A percentile compares a stretch with the other conserved stretches of the same genome.
phyloP scores from a whole-genome alignment of 2,329 filamentous ascomycete genomes.

The Trichoderma sp. region DNA sequence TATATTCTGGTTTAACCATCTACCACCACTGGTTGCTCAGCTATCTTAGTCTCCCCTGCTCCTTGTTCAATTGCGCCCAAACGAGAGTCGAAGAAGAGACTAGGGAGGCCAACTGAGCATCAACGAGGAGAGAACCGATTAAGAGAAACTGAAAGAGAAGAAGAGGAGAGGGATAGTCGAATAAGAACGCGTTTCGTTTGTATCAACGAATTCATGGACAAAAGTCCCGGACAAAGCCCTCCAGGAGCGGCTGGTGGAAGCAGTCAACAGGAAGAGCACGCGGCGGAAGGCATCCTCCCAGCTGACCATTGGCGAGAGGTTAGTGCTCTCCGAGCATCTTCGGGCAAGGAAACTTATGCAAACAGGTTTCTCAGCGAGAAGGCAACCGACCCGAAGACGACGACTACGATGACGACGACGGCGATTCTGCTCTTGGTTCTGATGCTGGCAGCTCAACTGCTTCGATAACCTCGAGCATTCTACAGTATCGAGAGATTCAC shows the following conservation, averaged over 20 bases:
- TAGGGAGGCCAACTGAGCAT: background rate
- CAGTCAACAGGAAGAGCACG: background rate
- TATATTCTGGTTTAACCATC: background rate
- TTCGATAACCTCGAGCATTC: constrained; percentile 35
- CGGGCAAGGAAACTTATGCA: background rate
- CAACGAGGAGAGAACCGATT: background rate
- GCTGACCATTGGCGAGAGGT: constrained; percentile 19
- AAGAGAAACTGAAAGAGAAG: background rate
- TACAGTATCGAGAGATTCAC: constrained; percentile 34
- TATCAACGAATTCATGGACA: background rate
- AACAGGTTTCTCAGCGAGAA: constrained; percentile 6
- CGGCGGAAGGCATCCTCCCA: constrained; percentile 13
- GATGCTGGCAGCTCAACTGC: constrained; percentile 30
- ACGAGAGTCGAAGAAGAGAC: background rate
- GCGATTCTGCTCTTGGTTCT: constrained; percentile 28
- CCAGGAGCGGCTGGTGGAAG: background rate
- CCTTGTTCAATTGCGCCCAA: background rate
- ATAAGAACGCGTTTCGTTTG: background rate
- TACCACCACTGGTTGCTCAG: background rate
- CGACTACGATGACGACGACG: constrained; percentile 25
- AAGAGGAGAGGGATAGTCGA: background rate
- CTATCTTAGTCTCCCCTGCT: background rate
- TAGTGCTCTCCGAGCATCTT: background rate
- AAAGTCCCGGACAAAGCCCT: background rate
- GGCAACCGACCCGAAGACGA: background rate